These are phyloP conservation scores for Candida gorgasii DNA, from an alignment of 805 yeast species.

Conservation along the genomic window DNA sequence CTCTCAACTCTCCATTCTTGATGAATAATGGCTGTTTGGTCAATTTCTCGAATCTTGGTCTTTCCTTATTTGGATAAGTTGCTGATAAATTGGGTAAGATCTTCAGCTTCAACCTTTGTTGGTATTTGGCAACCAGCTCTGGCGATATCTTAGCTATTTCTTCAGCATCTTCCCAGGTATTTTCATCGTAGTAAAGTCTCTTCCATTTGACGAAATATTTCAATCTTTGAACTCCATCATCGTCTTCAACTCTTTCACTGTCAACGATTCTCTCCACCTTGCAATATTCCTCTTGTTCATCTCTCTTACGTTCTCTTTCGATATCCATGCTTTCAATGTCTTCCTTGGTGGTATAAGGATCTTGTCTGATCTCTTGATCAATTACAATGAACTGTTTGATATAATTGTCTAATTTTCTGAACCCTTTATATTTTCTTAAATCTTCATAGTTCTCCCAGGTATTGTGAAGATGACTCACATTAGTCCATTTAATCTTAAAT, in stretches of 20 bases:
- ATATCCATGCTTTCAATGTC: conserved; percentile 93
- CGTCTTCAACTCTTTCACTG: conserved; percentile 68
- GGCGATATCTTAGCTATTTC: conserved; percentile 85
- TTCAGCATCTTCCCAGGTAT: conserved; percentile 95
- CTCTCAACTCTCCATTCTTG: conserved; percentile 89
- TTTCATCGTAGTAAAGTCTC: conserved; percentile 88
- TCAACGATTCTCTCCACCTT: conserved; percentile 89
- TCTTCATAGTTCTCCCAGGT: conserved; percentile 80
- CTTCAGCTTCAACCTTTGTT: conserved; percentile 77
- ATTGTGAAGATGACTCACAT: conserved; percentile 87
- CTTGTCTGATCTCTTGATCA: conserved; percentile 76
- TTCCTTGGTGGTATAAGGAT: conserved; percentile 82
- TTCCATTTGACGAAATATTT: conserved; percentile 93
- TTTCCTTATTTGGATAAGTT: conserved; percentile 60
- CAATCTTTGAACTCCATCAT: conserved; percentile 64
- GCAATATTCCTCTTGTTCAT: conserved; percentile 79
- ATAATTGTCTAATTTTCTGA: conserved; percentile 86
- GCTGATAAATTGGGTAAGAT: conserved; percentile 82
- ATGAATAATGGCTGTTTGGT: conserved; percentile 84
- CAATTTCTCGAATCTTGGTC: conserved; percentile 90
- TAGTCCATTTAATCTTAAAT: conserved; percentile 80
- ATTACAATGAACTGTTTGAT: conserved; percentile 71
- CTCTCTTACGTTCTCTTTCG: conserved; percentile 81
- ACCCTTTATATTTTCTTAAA: conserved; percentile 62
- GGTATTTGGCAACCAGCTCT: conserved; percentile 77